Percentiles rank a stretch among this genome's conserved stretches.
These are phyloP conservation scores for Lophium mytilinum DNA, from an alignment of 495 filamentous ascomycete genomes.

Conservation along the genomic window DNA sequence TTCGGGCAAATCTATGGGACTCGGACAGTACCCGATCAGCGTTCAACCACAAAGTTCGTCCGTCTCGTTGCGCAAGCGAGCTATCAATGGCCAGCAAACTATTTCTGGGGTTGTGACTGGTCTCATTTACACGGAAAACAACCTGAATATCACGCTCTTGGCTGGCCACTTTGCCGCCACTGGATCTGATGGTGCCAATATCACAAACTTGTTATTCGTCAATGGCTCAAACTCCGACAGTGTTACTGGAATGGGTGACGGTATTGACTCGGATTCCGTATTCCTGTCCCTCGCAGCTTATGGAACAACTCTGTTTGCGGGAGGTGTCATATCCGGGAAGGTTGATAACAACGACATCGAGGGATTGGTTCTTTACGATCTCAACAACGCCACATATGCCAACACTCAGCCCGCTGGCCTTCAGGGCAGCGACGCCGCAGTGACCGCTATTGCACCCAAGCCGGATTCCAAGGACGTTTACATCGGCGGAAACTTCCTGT, in stretches of 20 bases:
- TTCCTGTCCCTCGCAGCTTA: constrained; percentile 63
- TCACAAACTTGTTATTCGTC: constrained; percentile 74
- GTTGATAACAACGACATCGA: constrained; percentile 53
- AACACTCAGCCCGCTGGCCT: constrained; percentile 61
- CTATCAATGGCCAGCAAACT: constrained; percentile 39
- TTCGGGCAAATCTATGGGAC: constrained; percentile 40
- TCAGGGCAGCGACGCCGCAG: constrained; percentile 56
- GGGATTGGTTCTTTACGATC: constrained; percentile 74
- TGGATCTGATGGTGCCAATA: constrained; percentile 56
- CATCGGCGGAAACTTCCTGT: constrained; percentile 72
- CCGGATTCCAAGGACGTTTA: constrained; percentile 66
- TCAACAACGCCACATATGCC: constrained; percentile 51
- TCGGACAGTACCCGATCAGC: constrained; percentile 53
- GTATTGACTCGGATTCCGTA: constrained; percentile 60
- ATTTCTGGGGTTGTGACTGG: constrained; percentile 62
- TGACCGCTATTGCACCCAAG: constrained; percentile 63
- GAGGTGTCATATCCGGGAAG: constrained; percentile 67
- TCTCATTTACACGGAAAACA: constrained; percentile 59
- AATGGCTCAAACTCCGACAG: constrained; percentile 51
- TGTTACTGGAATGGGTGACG: constrained; percentile 63
- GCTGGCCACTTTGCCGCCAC: constrained; percentile 79
- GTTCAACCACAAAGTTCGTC: constrained; percentile 28
- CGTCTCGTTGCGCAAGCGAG: constrained; percentile 48
- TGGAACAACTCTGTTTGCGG: constrained; percentile 67
- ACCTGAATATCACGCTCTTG: constrained; percentile 74